Percentiles rank a stretch among this genome's conserved stretches.
These are phyloP conservation scores for Hericium rajendrae DNA, from an alignment of 768 basidiomycete species.

Conservation along the genomic window DNA sequence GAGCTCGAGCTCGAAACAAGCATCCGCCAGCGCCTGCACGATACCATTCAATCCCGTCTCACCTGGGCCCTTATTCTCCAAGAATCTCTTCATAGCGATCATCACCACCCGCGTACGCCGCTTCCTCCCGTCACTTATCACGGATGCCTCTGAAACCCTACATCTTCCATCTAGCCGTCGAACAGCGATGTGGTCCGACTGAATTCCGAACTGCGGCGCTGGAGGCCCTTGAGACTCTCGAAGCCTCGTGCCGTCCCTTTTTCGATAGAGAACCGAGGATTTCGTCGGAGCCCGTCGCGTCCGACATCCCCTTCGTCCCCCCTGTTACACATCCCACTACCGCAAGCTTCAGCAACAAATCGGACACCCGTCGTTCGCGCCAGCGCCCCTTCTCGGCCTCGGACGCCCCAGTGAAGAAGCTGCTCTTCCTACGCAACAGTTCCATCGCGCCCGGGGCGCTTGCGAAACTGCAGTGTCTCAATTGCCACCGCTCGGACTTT, in stretches of 20 bases:
- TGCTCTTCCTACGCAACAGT: conserved; percentile 31
- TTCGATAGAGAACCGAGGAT: conserved; percentile 23
- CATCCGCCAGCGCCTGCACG: conserved; percentile 30
- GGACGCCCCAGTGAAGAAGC: conserved; percentile 21
- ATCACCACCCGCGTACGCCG: not conserved
- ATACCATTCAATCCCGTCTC: conserved; percentile 35
- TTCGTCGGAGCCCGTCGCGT: conserved; percentile 12
- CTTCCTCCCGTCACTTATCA: not conserved
- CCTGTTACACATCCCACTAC: not conserved
- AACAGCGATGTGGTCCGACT: not conserved
- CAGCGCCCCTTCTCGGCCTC: conserved; percentile 7
- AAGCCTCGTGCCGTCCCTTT: conserved; percentile 29
- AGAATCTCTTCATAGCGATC: conserved; percentile 21
- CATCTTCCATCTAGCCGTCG: not conserved
- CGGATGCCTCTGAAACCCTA: not conserved
- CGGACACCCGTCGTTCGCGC: conserved; percentile 13
- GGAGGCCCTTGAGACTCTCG: conserved; percentile 32
- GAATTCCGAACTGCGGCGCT: conserved; percentile 32
- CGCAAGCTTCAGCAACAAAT: not conserved
- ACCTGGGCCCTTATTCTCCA: conserved; percentile 36
- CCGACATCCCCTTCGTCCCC: conserved; percentile 19
- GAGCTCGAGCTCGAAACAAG: conserved; percentile 37
- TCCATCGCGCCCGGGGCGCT: conserved; percentile 22
- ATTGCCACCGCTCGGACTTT: conserved; percentile 37
- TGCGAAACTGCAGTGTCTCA: conserved; percentile 32